Percentiles rank a stretch among this genome's conserved stretches.
Conservation (phyloP, 495 filamentous ascomycete genomes). For the Xylaria venustula region DNA sequence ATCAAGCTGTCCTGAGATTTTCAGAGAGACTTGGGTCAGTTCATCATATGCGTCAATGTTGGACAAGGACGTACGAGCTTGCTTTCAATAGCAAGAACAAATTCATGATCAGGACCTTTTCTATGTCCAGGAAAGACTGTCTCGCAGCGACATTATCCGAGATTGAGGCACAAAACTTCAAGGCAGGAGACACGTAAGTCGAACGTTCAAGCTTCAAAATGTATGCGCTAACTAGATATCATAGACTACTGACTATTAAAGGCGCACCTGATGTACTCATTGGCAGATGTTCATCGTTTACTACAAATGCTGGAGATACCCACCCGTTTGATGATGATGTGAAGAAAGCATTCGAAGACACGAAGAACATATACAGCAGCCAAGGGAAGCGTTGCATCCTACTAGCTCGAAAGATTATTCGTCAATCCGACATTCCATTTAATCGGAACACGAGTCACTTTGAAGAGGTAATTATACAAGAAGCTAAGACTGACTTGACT, state of each 20-base stretch:
- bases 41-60: slow-evolving; percentile 46
- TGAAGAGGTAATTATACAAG: slow-evolving; percentile 49
- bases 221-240: not conserved
- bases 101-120: slow-evolving; percentile 60
- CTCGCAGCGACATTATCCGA: slow-evolving; percentile 33
- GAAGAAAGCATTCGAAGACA: slow-evolving; percentile 42
- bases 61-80: slow-evolving; percentile 61
- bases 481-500: slow-evolving; percentile 49
- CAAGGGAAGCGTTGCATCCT: slow-evolving; percentile 64
- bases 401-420: slow-evolving; percentile 58
- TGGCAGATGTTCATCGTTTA: slow-evolving; percentile 49
- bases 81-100: slow-evolving; percentile 81
- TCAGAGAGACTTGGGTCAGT: slow-evolving; percentile 57
- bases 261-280: slow-evolving; percentile 66
- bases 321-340: slow-evolving; percentile 39
- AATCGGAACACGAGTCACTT: slow-evolving; percentile 44
- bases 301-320: slow-evolving; percentile 46
- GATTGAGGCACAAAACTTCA: slow-evolving; percentile 36
- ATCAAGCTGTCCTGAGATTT: slow-evolving; percentile 67
- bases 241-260: slow-evolving; percentile 57
- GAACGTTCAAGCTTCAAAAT: not conserved
- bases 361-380: slow-evolving; percentile 63
- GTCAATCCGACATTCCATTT: slow-evolving; percentile 29
- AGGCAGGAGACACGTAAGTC: slow-evolving; percentile 41
- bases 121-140: slow-evolving; percentile 36